Evolutionary conservation across 1,284 basidiomycete genomes (phyloP), one percentile per base, ranked within the genome.

Genomic region (Trichosporon asahii): DNA sequence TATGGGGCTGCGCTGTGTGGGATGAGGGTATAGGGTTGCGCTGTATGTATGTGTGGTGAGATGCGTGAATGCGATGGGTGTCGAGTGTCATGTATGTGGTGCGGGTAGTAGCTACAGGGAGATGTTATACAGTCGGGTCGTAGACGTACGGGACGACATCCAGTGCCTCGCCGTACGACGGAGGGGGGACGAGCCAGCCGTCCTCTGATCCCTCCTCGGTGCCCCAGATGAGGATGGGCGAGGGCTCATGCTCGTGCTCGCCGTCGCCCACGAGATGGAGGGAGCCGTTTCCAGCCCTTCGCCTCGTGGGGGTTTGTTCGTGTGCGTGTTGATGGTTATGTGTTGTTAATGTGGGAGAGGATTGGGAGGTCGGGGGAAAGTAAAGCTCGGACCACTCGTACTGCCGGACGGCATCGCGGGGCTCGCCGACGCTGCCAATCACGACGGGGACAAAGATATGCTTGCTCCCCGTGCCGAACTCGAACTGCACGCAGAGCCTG

Each of bases 351-450:
- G 35, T 37, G 14, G 11, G 14, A 12, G 35, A 37, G 35, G 44
- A 21, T 46, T 6, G 31, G 6, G 18, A 21, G 44, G 44, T 7
- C n/a, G 49, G 49, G 21, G 49, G 49, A 18, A 53, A 53, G 49
- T 53, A 74, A 15, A 82, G 69, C 61, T 82, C 81, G 23, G 72
- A 75, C 81, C 81, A 82, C 8, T 74, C 44, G 31, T 73, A 61
- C 1, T 68, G 71, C 60, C 80, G 75, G 74, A 80, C 75, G 1
- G 80, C 80, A 21, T 73, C 77, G 33, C 72, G 68, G 3, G 85
- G 85, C 70, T 85, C 85, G 14, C 82, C 79, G 33, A 85, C 85
- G 7, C 80, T 82, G 1, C 85, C 85, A 68, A 85, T 79, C 21
- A 82, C 79, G 74, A 85, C 76, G 0, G 84, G 83, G 35, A 85